Conservation (phyloP, 805 yeast species). For the Priceomyces carsonii region DNA sequence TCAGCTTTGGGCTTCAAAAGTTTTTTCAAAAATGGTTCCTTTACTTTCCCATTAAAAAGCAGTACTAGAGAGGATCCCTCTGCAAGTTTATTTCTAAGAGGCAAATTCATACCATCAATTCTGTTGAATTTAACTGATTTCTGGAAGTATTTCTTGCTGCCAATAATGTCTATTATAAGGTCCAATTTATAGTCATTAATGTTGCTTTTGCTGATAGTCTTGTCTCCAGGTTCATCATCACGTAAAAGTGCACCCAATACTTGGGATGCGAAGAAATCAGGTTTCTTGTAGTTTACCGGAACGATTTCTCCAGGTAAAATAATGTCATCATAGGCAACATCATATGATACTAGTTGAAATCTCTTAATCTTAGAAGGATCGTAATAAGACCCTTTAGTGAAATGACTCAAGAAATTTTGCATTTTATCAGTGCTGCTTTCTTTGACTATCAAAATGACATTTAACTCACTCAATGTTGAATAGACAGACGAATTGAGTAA, state of each 20-base stretch:
- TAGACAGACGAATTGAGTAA: slow-evolving; percentile 29
- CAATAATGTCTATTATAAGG: slow-evolving; percentile 38
- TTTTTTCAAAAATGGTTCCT: slow-evolving; percentile 34
- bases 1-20: slow-evolving; percentile 36
- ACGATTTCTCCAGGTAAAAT: slow-evolving; percentile 34
- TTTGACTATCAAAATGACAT: slow-evolving; percentile 31
- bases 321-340: slow-evolving; percentile 34
- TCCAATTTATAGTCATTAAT: slow-evolving; percentile 32
- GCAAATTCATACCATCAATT: slow-evolving; percentile 31
- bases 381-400: slow-evolving; percentile 17
- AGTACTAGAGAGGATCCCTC: slow-evolving; percentile 14
- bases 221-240: slow-evolving; percentile 8
- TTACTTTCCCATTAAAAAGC: slow-evolving; percentile 26
- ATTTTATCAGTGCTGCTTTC: slow-evolving; percentile 20
- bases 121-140: slow-evolving; percentile 24
- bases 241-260: slow-evolving; percentile 32
- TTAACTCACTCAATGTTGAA: slow-evolving; percentile 20
- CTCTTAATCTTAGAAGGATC: slow-evolving; percentile 22
- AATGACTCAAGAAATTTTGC: slow-evolving; percentile 18
- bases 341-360: slow-evolving; percentile 31
- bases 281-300: slow-evolving; percentile 37
- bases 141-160: slow-evolving; percentile 40
- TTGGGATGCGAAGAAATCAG: slow-evolving; percentile 38
- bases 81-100: slow-evolving; percentile 20
- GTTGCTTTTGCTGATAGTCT: slow-evolving; percentile 19